Evolutionary conservation across 2,329 filamentous ascomycete genomes (phyloP).

Genomic region (Calonectria montana): DNA sequence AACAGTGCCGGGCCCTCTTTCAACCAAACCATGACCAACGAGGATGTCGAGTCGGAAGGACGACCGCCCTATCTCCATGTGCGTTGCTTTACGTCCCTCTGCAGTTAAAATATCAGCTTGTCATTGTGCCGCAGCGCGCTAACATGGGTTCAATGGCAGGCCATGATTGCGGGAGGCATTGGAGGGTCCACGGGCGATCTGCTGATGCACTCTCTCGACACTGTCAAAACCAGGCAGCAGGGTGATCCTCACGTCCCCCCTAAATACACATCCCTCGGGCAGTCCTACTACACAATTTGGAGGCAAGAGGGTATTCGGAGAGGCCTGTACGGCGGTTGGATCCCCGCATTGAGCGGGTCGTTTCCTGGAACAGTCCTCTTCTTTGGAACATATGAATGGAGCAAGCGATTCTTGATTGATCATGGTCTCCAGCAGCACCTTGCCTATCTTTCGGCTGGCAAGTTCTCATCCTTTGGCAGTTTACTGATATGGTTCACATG

Average conservation of each 20-base stretch:
- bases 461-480: conserved; percentile 26
- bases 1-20: conserved; percentile 39
- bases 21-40: conserved; percentile 49
- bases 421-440: conserved; percentile 83
- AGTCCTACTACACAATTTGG: conserved; percentile 92
- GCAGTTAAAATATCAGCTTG: not conserved
- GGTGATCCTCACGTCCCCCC: conserved; percentile 93
- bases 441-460: conserved; percentile 87
- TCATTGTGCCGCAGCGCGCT: conserved; percentile 26
- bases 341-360: conserved; percentile 89
- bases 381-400: conserved; percentile 96
- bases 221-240: conserved; percentile 97
- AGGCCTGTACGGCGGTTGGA: conserved; percentile 93
- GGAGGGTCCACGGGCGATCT: conserved; percentile 95
- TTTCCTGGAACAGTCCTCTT: conserved; percentile 95
- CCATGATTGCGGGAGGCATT: conserved; percentile 94
- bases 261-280: conserved; percentile 90
- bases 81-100: conserved; percentile 34
- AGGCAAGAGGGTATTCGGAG: conserved; percentile 88
- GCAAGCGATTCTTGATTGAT: conserved; percentile 90
- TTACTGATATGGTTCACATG: not conserved
- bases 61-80: conserved; percentile 59
- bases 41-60: conserved; percentile 55
- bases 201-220: conserved; percentile 98
- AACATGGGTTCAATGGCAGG: conserved; percentile 60